Percentiles rank a stretch among this genome's conserved stretches.
phyloP scores from a whole-genome alignment of 192 early-diverging fungal genomes.

The Coemansia javaensis region DNA sequence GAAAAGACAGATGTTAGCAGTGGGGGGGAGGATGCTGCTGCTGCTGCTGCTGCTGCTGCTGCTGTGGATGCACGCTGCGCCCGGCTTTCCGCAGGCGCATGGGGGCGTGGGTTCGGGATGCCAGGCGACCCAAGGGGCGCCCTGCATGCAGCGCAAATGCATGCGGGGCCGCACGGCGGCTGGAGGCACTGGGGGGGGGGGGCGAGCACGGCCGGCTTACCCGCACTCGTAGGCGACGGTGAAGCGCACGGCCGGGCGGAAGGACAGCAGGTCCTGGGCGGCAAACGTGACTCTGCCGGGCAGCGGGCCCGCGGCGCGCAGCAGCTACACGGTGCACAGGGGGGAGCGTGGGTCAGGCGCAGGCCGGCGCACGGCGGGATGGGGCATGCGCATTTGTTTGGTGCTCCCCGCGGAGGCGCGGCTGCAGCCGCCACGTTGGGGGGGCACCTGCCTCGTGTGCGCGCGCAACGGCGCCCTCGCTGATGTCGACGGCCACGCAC shows the following conservation, averaged over 20 bases:
- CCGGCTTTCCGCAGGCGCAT: no score
- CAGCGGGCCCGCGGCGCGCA: conserved; percentile 9
- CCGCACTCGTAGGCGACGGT: conserved; percentile 44
- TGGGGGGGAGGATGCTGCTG: no score
- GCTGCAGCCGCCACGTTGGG: neutral
- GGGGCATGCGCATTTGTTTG: no score
- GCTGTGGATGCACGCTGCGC: neutral
- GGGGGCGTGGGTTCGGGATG: no score
- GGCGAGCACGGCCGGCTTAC: conserved; percentile 30
- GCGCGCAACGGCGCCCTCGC: conserved; percentile 53
- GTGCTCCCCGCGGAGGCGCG: no score
- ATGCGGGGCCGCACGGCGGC: no score
- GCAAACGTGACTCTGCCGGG: conserved; percentile 26
- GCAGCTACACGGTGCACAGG: no score
- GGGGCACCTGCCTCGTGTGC: conserved; percentile 24
- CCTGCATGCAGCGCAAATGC: no score
- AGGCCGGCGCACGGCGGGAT: no score
- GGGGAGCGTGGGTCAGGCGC: no score
- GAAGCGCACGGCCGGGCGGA: conserved; percentile 26
- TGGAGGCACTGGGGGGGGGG: neutral
- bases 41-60: neutral
- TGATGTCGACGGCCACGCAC: conserved; percentile 64
- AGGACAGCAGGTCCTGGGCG: conserved; percentile 32
- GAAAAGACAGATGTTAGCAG: neutral
- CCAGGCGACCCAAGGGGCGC: no score